These are phyloP conservation scores for Penicillium sp. DNA, from an alignment of 2,329 filamentous ascomycete genomes.

Conservation along the genomic window DNA sequence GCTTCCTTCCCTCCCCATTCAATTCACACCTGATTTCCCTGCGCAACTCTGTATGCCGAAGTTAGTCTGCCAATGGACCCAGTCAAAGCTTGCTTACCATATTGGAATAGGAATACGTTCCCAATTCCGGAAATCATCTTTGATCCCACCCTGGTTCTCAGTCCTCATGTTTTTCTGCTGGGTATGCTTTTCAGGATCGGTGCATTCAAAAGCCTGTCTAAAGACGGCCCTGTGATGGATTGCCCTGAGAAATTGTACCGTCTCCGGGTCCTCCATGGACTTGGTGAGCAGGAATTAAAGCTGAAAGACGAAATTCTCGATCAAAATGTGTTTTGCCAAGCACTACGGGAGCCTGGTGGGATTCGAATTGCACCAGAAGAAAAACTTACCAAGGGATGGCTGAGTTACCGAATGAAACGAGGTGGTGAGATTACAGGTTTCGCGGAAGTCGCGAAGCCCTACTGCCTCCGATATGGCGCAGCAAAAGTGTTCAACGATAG, in stretches of 20 bases:
- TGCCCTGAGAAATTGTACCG: constrained; percentile 36
- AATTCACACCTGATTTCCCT: neutral
- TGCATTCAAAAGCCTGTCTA: constrained; percentile 32
- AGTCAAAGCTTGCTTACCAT: constrained; percentile 8
- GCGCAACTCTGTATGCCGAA: neutral
- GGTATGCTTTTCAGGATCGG: constrained; percentile 31
- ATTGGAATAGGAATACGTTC: constrained; percentile 1
- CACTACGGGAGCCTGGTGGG: constrained; percentile 21
- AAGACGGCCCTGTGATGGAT: constrained; percentile 30
- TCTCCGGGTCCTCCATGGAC: constrained; percentile 31
- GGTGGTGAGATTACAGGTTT: constrained; percentile 37
- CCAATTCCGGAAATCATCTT: too few species aligned
- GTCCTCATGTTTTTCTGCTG: neutral
- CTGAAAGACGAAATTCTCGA: constrained; percentile 34
- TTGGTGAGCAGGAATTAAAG: constrained; percentile 34
- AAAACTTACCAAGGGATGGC: constrained; percentile 22
- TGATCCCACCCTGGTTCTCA: too few species aligned
- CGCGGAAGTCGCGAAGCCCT: constrained; percentile 33
- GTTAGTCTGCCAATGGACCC: neutral
- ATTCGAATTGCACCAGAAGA: constrained; percentile 29
- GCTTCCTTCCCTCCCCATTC: neutral
- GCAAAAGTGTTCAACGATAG: constrained; percentile 42
- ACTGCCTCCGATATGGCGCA: constrained; percentile 36
- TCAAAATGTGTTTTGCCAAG: constrained; percentile 34
- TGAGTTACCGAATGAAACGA: constrained; percentile 30